Percentiles rank a stretch among this genome's conserved stretches.
Conservation (phyloP, 768 basidiomycete genomes). For the Trametes gibbosa region DNA sequence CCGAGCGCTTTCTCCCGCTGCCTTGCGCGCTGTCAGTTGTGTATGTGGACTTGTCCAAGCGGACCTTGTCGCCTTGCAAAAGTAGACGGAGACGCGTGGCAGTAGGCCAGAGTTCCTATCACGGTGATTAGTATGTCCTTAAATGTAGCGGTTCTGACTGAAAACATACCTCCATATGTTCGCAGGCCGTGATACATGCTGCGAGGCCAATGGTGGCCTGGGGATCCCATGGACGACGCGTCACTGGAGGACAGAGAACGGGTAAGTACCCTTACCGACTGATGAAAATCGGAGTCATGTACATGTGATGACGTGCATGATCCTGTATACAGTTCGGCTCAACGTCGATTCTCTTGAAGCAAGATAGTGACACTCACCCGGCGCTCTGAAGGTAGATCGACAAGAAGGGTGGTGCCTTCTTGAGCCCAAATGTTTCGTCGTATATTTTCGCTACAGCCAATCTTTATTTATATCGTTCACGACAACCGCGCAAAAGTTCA, state of each 20-base stretch:
- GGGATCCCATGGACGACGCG: constrained; percentile 64
- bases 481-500: neutral
- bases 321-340: constrained; percentile 39
- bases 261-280: constrained; percentile 18
- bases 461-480: neutral
- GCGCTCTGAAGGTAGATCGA: constrained; percentile 69
- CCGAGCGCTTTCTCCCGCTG: constrained; percentile 23
- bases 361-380: constrained; percentile 46
- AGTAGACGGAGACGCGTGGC: constrained; percentile 65
- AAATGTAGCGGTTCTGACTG: neutral
- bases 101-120: constrained; percentile 67
- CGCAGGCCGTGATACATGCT: constrained; percentile 60
- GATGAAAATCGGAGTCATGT: constrained; percentile 26
- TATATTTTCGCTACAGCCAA: constrained; percentile 50
- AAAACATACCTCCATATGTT: constrained; percentile 60
- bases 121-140: neutral
- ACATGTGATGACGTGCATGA: constrained; percentile 80
- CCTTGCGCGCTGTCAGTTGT: neutral
- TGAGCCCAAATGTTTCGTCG: constrained; percentile 59
- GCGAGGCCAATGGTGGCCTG: constrained; percentile 66
- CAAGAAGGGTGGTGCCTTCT: constrained; percentile 60
- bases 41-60: constrained; percentile 34
- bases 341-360: neutral
- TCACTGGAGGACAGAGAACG: constrained; percentile 43
- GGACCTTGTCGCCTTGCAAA: constrained; percentile 63